Evolutionary conservation across 2,329 filamentous ascomycete species (phyloP).

Genomic region (Exophiala phaeomuriformis): DNA sequence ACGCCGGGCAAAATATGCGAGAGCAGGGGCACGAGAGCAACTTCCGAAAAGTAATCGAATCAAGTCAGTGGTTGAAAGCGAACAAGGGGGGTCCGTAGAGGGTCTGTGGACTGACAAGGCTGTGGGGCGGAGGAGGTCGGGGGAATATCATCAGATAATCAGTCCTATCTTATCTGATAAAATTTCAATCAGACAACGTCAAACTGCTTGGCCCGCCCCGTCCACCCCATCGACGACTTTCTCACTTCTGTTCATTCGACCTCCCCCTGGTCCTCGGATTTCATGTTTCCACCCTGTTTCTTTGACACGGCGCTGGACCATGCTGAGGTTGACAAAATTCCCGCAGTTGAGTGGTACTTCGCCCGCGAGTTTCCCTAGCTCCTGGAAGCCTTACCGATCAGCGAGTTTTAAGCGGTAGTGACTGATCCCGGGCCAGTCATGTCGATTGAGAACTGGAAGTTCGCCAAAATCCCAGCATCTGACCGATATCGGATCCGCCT

Average conservation of each 20-base stretch:
- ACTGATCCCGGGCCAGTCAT: too few relatives aligned
- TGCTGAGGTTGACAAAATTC: too few relatives aligned
- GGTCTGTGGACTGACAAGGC: not conserved
- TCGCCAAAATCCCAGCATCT: not conserved
- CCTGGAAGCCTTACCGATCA: too few relatives aligned
- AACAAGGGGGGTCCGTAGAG: not conserved
- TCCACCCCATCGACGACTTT: not conserved
- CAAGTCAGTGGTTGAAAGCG: not conserved
- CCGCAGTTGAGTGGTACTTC: too few relatives aligned
- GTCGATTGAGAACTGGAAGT: not conserved
- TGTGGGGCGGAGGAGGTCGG: not conserved
- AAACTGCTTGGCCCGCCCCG: not conserved
- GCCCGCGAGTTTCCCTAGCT: too few relatives aligned
- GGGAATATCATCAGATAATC: constrained; percentile 1
- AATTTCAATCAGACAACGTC: not conserved
- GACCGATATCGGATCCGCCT: not conserved
- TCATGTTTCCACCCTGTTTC: not conserved
- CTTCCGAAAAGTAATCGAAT: not conserved
- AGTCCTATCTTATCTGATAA: constrained; percentile 8
- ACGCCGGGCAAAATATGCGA: too few relatives aligned
- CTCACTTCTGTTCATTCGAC: not conserved
- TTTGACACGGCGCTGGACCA: too few relatives aligned
- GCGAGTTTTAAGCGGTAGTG: too few relatives aligned
- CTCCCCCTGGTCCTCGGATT: not conserved
- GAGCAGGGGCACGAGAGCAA: not conserved